Evolutionary conservation across 768 basidiomycete genomes (phyloP), one percentile per base, ranked within the genome.

Genomic region (Lepiota venenata): DNA sequence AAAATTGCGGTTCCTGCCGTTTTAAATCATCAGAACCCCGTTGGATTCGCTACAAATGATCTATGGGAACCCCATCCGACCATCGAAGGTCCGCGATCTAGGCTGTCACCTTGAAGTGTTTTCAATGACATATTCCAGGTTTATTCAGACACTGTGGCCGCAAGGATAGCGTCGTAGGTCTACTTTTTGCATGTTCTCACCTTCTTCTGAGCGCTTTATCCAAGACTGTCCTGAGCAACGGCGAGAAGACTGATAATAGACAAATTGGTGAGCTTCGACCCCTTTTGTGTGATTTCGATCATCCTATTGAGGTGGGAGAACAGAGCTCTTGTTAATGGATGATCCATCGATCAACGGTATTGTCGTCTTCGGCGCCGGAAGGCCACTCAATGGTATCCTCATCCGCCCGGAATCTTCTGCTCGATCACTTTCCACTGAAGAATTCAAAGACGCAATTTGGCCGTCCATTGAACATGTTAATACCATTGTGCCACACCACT

Each of bases 191-290:
- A 14, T 1, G 7, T 6, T 8, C 43, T 25, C 11, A 15, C 14
- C 4, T 8, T 11, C 37, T 43, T 38, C 18, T 16, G 14, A 42
- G 3, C 27, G 27, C 8, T 29, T 38, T n/a, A 48, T 11, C 48
- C 8, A 43, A 66, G 65, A 66, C 63, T 12, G 66, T 67, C 11
- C 50, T 67, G 22, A 65, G 62, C 47, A 66, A 66, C 40, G 65
- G 66, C 25, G 66, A 67, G 47, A 67, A 67, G 47, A 65, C 66
- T 9, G 59, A 67, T 27, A 64, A 63, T 48, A 60, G 58, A 40
- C 66, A 67, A 47, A 50, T 67, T 3, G 65, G 66, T 65, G 43
- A 29, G 49, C 43, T 9, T 25, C 15, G 20, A 7, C 12, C 35
- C 16, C 16, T 43, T 18, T 29, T 2, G 4, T 8, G 27, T 4